Percentiles rank a stretch among this genome's conserved stretches.
Evolutionary conservation across 345 rosid genomes (phyloP).

Genomic region (Draba incana): DNA sequence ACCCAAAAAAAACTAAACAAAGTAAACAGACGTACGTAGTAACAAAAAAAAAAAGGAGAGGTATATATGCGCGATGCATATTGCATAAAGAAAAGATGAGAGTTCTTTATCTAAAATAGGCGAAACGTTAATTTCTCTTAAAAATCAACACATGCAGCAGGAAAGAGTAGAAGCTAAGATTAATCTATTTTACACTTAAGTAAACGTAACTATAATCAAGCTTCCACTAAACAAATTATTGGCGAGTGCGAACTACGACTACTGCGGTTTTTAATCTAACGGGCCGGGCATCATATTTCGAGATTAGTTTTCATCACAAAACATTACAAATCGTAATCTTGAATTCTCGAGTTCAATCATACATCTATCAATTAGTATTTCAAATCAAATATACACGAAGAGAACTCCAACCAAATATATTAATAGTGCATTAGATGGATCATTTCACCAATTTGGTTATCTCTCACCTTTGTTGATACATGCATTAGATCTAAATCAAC

Average conservation of each 20-base stretch:
- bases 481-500: constrained; percentile 37
- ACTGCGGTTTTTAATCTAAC: constrained; percentile 2
- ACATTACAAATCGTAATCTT: not conserved
- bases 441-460: constrained; percentile 45
- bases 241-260: constrained; percentile 4
- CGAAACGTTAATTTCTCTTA: constrained; percentile 59
- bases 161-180: constrained; percentile 77
- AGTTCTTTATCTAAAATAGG: constrained; percentile 74
- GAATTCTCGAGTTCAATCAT: not conserved
- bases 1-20: too few relatives aligned
- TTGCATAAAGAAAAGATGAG: constrained; percentile 50
- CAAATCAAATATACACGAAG: constrained; percentile 22
- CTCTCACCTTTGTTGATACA: constrained; percentile 41
- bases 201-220: not conserved
- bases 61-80: too few relatives aligned
- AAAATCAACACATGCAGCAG: constrained; percentile 34
- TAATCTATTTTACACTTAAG: constrained; percentile 32
- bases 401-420: constrained; percentile 14
- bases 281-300: not conserved
- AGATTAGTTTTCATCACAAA: constrained; percentile 11
- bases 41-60: too few relatives aligned
- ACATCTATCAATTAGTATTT: constrained; percentile 7
- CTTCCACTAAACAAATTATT: constrained; percentile 2
- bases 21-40: too few relatives aligned
- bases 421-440: constrained; percentile 30